Evolutionary conservation across 1,284 basidiomycete genomes (phyloP).

Genomic region (Mycosarcoma maydis): DNA sequence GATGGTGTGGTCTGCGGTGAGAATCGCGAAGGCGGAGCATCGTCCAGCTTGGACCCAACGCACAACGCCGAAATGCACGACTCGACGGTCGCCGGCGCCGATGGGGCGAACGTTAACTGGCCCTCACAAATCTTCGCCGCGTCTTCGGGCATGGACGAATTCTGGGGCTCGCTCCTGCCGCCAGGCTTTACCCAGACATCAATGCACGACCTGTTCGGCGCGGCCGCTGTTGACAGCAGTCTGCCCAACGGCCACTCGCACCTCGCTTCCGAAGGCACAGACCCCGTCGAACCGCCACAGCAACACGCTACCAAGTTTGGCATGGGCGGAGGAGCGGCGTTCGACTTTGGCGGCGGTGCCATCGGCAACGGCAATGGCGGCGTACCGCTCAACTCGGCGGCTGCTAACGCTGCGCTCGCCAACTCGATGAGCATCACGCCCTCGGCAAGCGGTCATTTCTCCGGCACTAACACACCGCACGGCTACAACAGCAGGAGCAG

Average conservation of each 20-base stretch:
- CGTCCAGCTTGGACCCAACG: slow-evolving; percentile 9
- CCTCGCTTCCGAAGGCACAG: slow-evolving; percentile 9
- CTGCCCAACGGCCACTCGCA: slow-evolving; percentile 8
- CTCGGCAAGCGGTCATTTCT: slow-evolving; percentile 17
- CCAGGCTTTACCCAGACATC: slow-evolving; percentile 50
- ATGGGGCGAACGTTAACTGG: slow-evolving; percentile 32
- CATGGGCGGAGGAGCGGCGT: slow-evolving; percentile 46
- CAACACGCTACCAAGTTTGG: slow-evolving; percentile 45
- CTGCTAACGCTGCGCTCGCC: slow-evolving; percentile 23
- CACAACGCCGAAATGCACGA: slow-evolving; percentile 1
- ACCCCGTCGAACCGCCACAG: slow-evolving; percentile 5
- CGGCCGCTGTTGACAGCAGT: slow-evolving; percentile 8
- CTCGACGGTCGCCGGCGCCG: neutral
- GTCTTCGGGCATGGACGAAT: slow-evolving; percentile 48
- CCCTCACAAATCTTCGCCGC: slow-evolving; percentile 27
- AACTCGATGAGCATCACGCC: slow-evolving; percentile 36
- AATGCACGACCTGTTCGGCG: slow-evolving; percentile 48
- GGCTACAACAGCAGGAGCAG: slow-evolving; percentile 22
- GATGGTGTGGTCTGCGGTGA: neutral
- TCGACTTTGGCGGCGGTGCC: slow-evolving; percentile 49
- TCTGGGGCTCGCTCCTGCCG: slow-evolving; percentile 56
- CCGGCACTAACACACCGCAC: slow-evolving; percentile 35
- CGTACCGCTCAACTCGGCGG: slow-evolving; percentile 32
- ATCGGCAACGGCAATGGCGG: slow-evolving; percentile 48
- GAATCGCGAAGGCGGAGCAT: neutral